These are phyloP conservation scores for Leishmania tarentolae DNA, from an alignment of 208 protist genomes.

Conservation along the genomic window DNA sequence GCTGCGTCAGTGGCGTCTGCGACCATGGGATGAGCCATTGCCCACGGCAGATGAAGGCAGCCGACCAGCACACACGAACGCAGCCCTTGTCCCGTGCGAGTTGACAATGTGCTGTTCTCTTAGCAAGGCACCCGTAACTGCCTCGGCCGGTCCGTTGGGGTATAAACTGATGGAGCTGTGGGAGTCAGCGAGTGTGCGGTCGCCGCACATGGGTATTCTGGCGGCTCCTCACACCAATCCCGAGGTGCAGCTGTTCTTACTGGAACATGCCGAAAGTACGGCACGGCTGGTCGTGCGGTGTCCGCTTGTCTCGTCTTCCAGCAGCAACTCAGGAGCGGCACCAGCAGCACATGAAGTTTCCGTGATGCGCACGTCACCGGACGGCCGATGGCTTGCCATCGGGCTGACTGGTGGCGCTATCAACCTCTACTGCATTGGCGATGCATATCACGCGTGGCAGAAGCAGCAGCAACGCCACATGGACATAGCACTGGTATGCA, in stretches of 20 bases:
- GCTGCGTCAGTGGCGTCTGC: conserved; percentile 34
- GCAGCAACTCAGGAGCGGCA: neutral
- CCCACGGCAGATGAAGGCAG: neutral
- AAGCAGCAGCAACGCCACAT: neutral
- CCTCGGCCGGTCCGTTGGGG: neutral
- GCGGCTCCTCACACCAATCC: neutral
- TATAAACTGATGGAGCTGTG: conserved; percentile 22
- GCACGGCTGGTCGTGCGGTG: conserved; percentile 14
- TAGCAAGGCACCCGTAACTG: neutral
- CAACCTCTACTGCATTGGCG: conserved; percentile 26
- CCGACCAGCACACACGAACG: neutral
- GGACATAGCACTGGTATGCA: conserved; percentile 8
- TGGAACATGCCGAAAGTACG: neutral
- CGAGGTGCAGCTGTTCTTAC: conserved; percentile 26
- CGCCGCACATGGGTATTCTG: neutral
- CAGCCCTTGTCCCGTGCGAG: neutral
- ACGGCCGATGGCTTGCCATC: conserved; percentile 34
- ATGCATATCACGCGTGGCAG: conserved; percentile 16
- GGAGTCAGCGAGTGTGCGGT: neutral
- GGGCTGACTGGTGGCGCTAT: conserved; percentile 24
- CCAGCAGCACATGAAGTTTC: conserved; percentile 2
- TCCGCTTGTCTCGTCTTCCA: neutral
- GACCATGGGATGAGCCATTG: conserved; percentile 15
- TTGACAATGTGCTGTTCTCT: conserved; percentile 12
- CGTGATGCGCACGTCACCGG: conserved; percentile 15